Evolutionary conservation across 306 rosid species (phyloP), one percentile per base, ranked within the genome.

Genomic region (Prunus mongolica): DNA sequence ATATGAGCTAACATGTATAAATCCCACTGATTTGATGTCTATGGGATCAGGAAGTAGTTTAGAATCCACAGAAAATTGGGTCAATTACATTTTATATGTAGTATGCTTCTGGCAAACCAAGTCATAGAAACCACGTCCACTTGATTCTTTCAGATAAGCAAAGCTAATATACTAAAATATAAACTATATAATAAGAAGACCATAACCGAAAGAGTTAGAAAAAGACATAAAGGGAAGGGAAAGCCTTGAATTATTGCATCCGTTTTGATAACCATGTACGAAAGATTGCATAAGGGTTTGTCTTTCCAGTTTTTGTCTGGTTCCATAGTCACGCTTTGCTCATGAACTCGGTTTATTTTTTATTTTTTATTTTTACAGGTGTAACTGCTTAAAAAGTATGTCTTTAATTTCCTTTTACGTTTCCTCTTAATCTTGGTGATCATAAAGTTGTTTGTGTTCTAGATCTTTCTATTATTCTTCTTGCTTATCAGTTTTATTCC

Each of bases 371-470:
- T n/a, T n/a, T n/a, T n/a, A 27, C 74, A 3, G 58, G 67, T 56
- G 25, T n/a, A 76, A 76, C 50, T 25, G 61, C 74, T 49, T 38
- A 22, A 74, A n/a, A 74, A 74, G 78, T 57, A 62, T 54, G 25
- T 27, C 62, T 58, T 68, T 62, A 68, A 60, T 52, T 76, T 56
- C 57, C 67, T 62, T 54, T 66, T 52, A 32, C 63, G 22, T 65
- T 55, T 52, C 32, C 54, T 20, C 20, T 28, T 14, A 62, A 6
- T 12, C 54, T 24, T 45, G 24, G 24, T 28, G 13, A 22, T 30
- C 18, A 51, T 52, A 16, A 63, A 75, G 67, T 51, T 47, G 46
- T 16, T 58, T 30, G 44, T 50, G 57, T 27, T 25, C 15, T 46
- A 24, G 24, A 24, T 24, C 24, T 24, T 52, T 41, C 2, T 60